Conservation (phyloP, 2,329 filamentous ascomycete genomes). For the Claviceps humidiphila region DNA sequence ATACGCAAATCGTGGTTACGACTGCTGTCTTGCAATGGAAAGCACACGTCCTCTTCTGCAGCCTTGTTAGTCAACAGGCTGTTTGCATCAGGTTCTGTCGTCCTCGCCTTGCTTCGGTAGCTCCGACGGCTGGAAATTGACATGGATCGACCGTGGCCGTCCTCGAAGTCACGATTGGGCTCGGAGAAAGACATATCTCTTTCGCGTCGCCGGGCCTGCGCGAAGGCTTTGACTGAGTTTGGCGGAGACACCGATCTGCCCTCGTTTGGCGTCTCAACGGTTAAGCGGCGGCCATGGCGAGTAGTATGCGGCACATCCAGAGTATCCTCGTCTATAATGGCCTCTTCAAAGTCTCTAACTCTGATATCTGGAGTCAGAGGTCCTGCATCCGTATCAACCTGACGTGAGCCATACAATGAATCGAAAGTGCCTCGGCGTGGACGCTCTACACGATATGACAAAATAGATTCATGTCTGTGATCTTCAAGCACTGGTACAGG, state of each 20-base stretch:
- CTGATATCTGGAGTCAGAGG: constrained; percentile 23
- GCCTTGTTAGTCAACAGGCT: constrained; percentile 54
- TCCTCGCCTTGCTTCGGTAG: constrained; percentile 42
- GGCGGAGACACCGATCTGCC: constrained; percentile 72
- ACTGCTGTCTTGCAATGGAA: constrained; percentile 58
- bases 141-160: constrained; percentile 52
- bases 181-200: constrained; percentile 51
- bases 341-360: constrained; percentile 76
- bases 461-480: constrained; percentile 57
- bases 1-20: constrained; percentile 64
- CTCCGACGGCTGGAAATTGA: constrained; percentile 56
- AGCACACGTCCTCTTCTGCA: constrained; percentile 80
- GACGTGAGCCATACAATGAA: constrained; percentile 46
- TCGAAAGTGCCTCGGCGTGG: constrained; percentile 61
- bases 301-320: constrained; percentile 31
- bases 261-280: constrained; percentile 41
- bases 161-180: constrained; percentile 24
- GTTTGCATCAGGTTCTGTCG: constrained; percentile 47
- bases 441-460: constrained; percentile 46
- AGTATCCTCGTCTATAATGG: constrained; percentile 63
- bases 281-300: constrained; percentile 38
- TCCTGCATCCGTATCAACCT: constrained; percentile 26
- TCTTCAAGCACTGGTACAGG: constrained; percentile 77
- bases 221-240: constrained; percentile 96
- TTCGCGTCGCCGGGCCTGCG: constrained; percentile 74